Conservation (phyloP, 176 grass and related monocot species). For the Panicum miliaceum region DNA sequence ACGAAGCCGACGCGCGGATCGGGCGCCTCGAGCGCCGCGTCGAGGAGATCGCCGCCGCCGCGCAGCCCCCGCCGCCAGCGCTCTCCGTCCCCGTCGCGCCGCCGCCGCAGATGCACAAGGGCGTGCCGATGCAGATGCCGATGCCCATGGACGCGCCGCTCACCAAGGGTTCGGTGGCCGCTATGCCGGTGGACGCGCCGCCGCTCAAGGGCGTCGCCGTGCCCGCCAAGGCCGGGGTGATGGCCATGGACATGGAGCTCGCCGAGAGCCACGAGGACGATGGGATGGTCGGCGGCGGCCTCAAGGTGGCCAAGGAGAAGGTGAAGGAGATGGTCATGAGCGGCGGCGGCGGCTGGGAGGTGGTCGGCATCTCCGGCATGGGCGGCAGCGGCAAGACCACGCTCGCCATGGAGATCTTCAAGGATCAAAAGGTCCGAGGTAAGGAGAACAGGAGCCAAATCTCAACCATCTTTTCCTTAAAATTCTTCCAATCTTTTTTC, state of each 20-base stretch:
- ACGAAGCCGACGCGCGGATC: slow-evolving; percentile 67
- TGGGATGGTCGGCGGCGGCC: slow-evolving; percentile 49
- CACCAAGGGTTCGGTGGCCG: background rate
- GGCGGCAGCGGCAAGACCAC: slow-evolving; percentile 99
- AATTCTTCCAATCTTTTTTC: background rate
- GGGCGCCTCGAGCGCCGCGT: slow-evolving; percentile 77
- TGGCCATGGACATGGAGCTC: slow-evolving; percentile 43
- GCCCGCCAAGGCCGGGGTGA: slow-evolving; percentile 22
- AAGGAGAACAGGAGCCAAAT: slow-evolving; percentile 31
- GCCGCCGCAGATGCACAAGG: slow-evolving; percentile 36
- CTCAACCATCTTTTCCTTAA: slow-evolving; percentile 1
- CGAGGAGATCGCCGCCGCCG: slow-evolving; percentile 55
- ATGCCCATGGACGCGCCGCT: background rate
- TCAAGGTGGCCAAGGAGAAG: slow-evolving; percentile 72
- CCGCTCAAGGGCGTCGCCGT: slow-evolving; percentile 10
- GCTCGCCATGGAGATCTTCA: slow-evolving; percentile 89
- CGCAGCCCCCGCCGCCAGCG: slow-evolving; percentile 2
- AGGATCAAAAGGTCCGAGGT: slow-evolving; percentile 83
- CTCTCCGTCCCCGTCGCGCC: slow-evolving; percentile 48
- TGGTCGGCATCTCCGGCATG: slow-evolving; percentile 90
- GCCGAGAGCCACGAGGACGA: background rate
- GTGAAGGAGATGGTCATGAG: slow-evolving; percentile 94
- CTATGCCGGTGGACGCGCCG: background rate
- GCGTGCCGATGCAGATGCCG: background rate
- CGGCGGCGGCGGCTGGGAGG: slow-evolving; percentile 53